Percentiles rank a stretch among this genome's conserved stretches.
Evolutionary conservation across 495 filamentous ascomycete species (phyloP).

Genomic region (Choiromyces venosus): DNA sequence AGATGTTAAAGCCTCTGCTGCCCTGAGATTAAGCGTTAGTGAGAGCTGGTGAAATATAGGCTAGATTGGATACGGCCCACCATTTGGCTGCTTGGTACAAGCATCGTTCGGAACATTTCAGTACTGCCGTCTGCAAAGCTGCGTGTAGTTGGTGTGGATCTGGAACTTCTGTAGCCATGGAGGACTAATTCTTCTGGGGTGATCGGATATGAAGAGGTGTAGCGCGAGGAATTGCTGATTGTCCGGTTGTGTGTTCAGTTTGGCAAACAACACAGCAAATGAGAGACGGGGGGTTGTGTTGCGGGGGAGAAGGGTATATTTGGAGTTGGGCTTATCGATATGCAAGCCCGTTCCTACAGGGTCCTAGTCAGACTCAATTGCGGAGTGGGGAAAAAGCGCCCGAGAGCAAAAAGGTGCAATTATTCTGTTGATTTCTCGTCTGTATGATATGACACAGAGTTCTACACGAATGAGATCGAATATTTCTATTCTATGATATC

Average conservation of each 20-base stretch:
- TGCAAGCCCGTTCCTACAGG: not conserved
- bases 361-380: not conserved
- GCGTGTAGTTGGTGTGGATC: slow-evolving; percentile 38
- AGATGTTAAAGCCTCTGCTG: slow-evolving; percentile 85
- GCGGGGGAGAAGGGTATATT: not conserved
- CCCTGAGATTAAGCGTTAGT: slow-evolving; percentile 54
- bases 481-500: not conserved
- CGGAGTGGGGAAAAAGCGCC: not conserved
- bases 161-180: slow-evolving; percentile 37
- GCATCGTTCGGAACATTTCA: slow-evolving; percentile 90
- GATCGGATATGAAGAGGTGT: not conserved
- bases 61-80: slow-evolving; percentile 47
- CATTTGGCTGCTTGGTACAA: slow-evolving; percentile 97
- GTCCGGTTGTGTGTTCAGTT: not conserved
- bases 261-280: not conserved
- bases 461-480: not conserved
- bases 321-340: not conserved
- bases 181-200: not conserved
- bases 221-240: not conserved
- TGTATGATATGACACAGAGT: not conserved
- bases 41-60: not conserved
- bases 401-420: not conserved
- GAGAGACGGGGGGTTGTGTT: not conserved
- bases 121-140: slow-evolving; percentile 71
- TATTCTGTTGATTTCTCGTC: not conserved